These are phyloP conservation scores for Bipolaris sorokiniana DNA, from an alignment of 2,329 filamentous ascomycete genomes.

Conservation along the genomic window DNA sequence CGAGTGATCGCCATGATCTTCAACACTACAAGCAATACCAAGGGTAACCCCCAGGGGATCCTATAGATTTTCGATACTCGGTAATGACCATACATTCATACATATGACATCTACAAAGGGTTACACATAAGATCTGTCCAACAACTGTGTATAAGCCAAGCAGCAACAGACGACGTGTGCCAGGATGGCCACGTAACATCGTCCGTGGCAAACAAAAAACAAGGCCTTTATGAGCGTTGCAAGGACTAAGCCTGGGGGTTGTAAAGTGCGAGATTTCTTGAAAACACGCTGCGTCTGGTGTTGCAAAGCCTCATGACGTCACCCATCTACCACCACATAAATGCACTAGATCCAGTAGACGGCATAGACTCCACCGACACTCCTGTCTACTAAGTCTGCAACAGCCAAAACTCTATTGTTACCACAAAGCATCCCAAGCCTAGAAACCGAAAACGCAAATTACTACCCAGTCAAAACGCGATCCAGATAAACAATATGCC, in stretches of 20 bases:
- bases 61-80: not conserved
- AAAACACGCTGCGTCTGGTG: slow-evolving; percentile 7
- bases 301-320: slow-evolving; percentile 19
- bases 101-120: not conserved
- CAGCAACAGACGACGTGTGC: not conserved
- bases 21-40: not conserved
- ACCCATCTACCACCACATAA: slow-evolving; percentile 10
- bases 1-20: not conserved
- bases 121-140: not conserved
- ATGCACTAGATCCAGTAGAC: slow-evolving; percentile 10
- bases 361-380: slow-evolving; percentile 4
- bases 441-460: slow-evolving; percentile 3
- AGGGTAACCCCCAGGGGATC: not conserved
- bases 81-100: not conserved
- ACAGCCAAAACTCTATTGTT: slow-evolving; percentile 9
- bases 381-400: slow-evolving; percentile 10
- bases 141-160: not conserved
- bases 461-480: not conserved
- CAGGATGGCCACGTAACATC: not conserved
- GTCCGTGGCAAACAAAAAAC: not conserved
- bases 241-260: not conserved
- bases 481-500: slow-evolving; percentile 36
- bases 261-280: slow-evolving; percentile 7
- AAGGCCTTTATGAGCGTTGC: not conserved
- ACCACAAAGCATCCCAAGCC: not conserved